Evolutionary conservation across 2,329 filamentous ascomycete species (phyloP).

Genomic region (Chalaropsis thielavioides): DNA sequence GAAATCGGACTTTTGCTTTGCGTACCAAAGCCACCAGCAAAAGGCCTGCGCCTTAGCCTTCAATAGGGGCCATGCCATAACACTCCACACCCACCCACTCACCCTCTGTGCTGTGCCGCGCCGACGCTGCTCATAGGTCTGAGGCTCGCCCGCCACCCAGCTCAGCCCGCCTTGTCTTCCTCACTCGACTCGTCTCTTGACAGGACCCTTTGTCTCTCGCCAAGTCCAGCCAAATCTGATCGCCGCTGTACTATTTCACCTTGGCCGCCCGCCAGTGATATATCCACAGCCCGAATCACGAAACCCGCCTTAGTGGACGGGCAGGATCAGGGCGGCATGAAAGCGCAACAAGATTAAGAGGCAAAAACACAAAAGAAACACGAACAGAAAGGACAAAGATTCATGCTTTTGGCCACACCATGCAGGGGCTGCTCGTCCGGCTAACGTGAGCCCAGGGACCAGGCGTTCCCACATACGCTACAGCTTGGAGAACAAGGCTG

Average conservation of each 20-base stretch:
- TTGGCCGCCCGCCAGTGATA: not conserved
- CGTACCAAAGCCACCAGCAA: no score
- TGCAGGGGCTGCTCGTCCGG: not conserved
- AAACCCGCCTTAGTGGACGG: not conserved
- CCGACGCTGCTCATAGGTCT: no score
- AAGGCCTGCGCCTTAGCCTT: no score
- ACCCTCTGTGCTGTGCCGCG: not conserved
- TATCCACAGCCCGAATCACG: not conserved
- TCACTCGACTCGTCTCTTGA: not conserved
- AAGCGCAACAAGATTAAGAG: not conserved
- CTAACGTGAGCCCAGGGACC: not conserved
- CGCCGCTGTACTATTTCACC: not conserved
- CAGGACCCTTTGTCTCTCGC: constrained; percentile 4
- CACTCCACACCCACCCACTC: no score
- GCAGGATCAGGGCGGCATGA: not conserved
- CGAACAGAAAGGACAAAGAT: not conserved
- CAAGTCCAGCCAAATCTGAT: not conserved
- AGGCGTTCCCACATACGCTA: not conserved
- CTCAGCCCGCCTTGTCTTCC: not conserved
- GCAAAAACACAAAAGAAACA: not conserved
- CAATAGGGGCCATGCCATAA: no score
- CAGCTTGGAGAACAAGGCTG: not conserved
- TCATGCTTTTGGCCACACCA: not conserved
- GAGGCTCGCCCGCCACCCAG: no score
- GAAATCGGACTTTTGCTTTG: no score